Base-by-base conservation (phyloP, 805 yeast genomes). In the Saturnispora kantuleensis region DNA sequence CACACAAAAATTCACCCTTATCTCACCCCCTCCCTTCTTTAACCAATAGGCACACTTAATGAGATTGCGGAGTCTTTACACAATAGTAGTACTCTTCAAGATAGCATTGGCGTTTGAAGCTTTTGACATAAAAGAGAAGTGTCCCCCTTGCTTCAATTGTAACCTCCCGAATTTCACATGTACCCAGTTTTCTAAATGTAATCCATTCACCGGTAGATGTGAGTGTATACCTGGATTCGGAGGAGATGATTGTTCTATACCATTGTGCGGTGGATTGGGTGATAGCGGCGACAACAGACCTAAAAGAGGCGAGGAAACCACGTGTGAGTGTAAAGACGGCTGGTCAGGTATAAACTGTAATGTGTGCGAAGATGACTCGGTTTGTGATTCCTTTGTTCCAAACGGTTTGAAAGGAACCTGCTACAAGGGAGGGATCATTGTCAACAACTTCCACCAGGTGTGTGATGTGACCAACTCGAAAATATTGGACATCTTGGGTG, bases 321-420 rank as follows among this genome's bases (percentile, higher is more conserved):
- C 69, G 0, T 93, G 98, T 64, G 67, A 67, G 0, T 90, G 98
- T 65, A 74, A 74, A 41, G 71, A 70, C 3, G 98, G 98, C 3
- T 93, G 98, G 98, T 67, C 69, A 4, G 97, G 98, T 37, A 83
- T 93, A 57, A 93, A 93, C 58, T 93, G 98, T 71, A 93, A 84
- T 56, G 63, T 93, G 59, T 93, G 98, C 64, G 66, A 70, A 18
- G 58, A 60, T 4, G 95, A 93, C 59, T 60, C 69, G 3, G 83
- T 81, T 2, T 93, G 98, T 66, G 84, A 86, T 59, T 67, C 84
- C 0, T 84, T 93, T 54, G 77, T 90, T 78, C 97, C 97, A 1
- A 88, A 79, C 35, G 66, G 84, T 2, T 63, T 87, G 45, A 68
- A 74, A 47, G 98, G 97, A 10, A 86, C 95, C 0, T 93, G 98